Base-by-base conservation (phyloP, 106 monocot genomes). In the Platanthera guangdongensis region DNA sequence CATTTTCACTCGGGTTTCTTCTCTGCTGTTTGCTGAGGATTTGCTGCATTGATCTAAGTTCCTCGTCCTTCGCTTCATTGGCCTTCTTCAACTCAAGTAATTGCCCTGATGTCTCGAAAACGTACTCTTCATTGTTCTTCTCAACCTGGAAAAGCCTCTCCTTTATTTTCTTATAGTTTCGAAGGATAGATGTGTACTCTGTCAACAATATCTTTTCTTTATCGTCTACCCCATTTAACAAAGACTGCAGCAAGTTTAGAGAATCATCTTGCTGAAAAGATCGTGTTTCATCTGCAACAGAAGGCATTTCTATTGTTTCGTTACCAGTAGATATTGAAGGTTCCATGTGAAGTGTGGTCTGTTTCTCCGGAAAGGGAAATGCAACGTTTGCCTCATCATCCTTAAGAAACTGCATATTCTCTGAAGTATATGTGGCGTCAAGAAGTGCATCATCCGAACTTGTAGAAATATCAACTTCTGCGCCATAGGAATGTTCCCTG, bases 111-210 rank as follows among this genome's bases (percentile, higher is more conserved):
- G 83, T 85, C 65, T 87, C 82, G 4, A 60, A 55, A 71, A 83
- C 74, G 46, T 82, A 76, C 18, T 87, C 83, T 68, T 77, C 69
- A 21, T 83, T 83, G 70, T 77, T 77, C 65, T 65, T 79, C 75
- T 86, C 86, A 13, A 79, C 77, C 51, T 89, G 85, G 11, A 75
- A 77, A 54, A 91, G 81, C 74, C 57, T 83, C 25, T 84, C 80
- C 77, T 83, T 91, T 30, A 83, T 82, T 73, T 91, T 85, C 77
- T 88, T 91, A 68, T 88, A 87, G 67, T 84, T 89, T 13, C 84
- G 82, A 60, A 90, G 86, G 53, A 91, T 85, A 6, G 93, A 84
- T 50, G 86, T 82, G 81, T 85, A 90, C 79, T 94, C 90, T 2
- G 86, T 72, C 70, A 94, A 72, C 50, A 88, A 83, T 51, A 85